Evolutionary conservation across 495 filamentous ascomycete species (phyloP), one percentile per base, ranked within the genome.

Genomic region (Monascus purpureus): DNA sequence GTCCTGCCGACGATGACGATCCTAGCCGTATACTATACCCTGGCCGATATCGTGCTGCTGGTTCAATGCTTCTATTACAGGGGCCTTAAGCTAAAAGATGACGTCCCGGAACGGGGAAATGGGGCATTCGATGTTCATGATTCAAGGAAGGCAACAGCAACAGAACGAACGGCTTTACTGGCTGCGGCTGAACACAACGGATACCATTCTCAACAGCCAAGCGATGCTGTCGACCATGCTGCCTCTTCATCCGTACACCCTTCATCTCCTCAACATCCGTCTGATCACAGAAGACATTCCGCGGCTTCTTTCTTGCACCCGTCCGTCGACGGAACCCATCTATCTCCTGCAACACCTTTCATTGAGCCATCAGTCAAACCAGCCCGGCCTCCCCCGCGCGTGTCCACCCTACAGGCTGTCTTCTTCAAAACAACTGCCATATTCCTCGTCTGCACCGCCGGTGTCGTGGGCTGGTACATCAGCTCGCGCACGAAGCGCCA

Each of bases 1-100:
- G 88, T 97, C 6, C 56, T 96, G 22, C 88, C 90, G 4, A 97
- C 90, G 1, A 97, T 97, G 90, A 74, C 82, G 29, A 95, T 95
- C 26, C 64, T 97, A 16, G 90, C 90, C 0, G 67, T 95, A 1
- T 97, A 97, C 51, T 95, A 97, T 52, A 93, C 88, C 14, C 60
- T 94, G 16, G 88, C 90, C 33, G 90, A 96, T 49, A 68, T 95
- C 14, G 82, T 94, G 2, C 65, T 97, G 0, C 59, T 97, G 0
- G 64, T 56, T 1, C 90, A 97, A 54, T 93, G 82, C 43, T 88
- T 96, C 53, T 96, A 88, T 53, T 97, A 97, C 50, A 72, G 81
- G 13, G 84, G 85, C 2, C 84, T 90, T 38, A 82, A 73, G 1
- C 61, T 82, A 43, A 52, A 51, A 9, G 80, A 85, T 31, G 61